Evolutionary conservation across 306 rosid genomes (phyloP), one percentile per base, ranked within the genome.

Genomic region (Trichosanthes truncata): DNA sequence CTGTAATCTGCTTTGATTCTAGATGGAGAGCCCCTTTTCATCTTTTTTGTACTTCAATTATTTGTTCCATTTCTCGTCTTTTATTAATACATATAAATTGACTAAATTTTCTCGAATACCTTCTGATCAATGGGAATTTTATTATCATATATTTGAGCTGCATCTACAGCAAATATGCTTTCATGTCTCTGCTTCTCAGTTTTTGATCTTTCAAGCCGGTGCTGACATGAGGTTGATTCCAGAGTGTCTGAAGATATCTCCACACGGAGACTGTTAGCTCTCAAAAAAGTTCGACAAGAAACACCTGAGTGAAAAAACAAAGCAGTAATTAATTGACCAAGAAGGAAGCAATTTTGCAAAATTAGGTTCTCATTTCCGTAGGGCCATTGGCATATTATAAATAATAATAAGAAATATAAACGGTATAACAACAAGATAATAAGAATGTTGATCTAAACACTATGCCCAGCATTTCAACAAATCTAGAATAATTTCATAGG

Each of bases 151-250:
- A 96, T 91, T 80, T 82, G 93, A 41, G 93, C 97, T 8, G 97
- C 94, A 76, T 95, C 97, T 80, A 86, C 88, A 9, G 93, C 85
- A 83, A 84, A 55, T 53, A 88, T 46, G 52, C 75, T 80, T 1
- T 82, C 56, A 77, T 87, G 91, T 82, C 87, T 85, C 38, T 83
- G 89, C 86, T 78, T 85, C 88, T 93, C 96, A 62, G 92, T 90
- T 87, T 87, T 91, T 45, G 96, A 88, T 83, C 93, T 89, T 88
- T 88, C 89, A 84, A 96, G 83, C 74, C 86, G 92, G 57, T 82
- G 74, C 13, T 65, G 92, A 83, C 82, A 76, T 33, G 89, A 78
- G 53, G 69, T 72, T 48, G 91, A 80, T 79, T 77, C 93, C 8
- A 10, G 21, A 63, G 80, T 86, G 40, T 85, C 90, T 80, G 60